Conservation (phyloP, 2,329 filamentous ascomycete genomes). For the Botrytis hyacinthi region DNA sequence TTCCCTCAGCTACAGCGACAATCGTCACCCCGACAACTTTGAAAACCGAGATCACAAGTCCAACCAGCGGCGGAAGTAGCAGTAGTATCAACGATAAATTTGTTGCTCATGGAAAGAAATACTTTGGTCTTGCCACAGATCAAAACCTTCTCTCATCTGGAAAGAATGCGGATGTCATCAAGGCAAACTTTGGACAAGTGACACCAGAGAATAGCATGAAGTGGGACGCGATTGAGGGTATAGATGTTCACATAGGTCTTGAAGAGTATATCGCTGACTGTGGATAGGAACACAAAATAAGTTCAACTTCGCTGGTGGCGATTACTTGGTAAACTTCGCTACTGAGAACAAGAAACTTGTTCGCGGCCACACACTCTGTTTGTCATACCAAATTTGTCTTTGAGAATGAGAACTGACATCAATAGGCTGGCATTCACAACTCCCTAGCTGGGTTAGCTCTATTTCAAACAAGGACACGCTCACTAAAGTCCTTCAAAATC, state of each 20-base stretch:
- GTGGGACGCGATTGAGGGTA: constrained; percentile 56
- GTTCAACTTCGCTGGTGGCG: constrained; percentile 57
- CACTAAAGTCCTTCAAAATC: constrained; percentile 55
- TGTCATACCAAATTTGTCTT: constrained; percentile 42
- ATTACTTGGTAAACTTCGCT: constrained; percentile 60
- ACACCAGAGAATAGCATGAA: constrained; percentile 70
- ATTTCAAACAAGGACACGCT: constrained; percentile 50
- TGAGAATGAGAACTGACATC: constrained; percentile 52
- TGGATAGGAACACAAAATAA: constrained; percentile 40
- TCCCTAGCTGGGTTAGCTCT: constrained; percentile 57
- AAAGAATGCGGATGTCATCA: constrained; percentile 54
- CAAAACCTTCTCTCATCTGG: constrained; percentile 49
- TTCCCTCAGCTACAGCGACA: constrained; percentile 13
- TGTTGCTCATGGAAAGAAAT: constrained; percentile 63
- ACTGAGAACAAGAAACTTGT: constrained; percentile 54
- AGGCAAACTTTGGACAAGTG: constrained; percentile 60
- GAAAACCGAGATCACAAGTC: not conserved
- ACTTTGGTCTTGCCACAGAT: constrained; percentile 60
- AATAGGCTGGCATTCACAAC: constrained; percentile 58
- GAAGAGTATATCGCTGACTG: not conserved
- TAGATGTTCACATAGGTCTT: not conserved
- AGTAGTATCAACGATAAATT: constrained; percentile 55
- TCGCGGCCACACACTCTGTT: constrained; percentile 67
- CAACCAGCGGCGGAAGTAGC: constrained; percentile 39
- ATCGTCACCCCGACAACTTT: constrained; percentile 16